Percentiles rank a stretch among this genome's conserved stretches.
Evolutionary conservation across 1,284 basidiomycete species (phyloP).

Genomic region (Apiotrichum siamense): DNA sequence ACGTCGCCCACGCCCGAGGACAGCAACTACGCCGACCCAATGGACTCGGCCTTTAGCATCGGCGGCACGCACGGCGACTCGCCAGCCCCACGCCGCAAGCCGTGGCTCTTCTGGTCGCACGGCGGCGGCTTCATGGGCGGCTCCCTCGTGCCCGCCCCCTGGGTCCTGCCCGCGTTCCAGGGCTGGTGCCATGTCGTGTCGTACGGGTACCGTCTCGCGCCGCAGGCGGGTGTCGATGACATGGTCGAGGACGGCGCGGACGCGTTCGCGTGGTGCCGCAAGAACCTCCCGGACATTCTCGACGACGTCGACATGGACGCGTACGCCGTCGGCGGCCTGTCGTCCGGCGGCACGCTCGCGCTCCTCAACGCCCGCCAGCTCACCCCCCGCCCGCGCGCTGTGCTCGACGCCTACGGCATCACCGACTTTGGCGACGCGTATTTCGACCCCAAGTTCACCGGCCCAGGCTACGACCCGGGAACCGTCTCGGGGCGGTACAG

Average conservation of each 20-base stretch:
- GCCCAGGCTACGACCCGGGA: conserved; percentile 1
- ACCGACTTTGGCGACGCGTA: conserved; percentile 21
- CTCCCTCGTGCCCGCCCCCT: not conserved
- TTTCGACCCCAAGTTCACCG: conserved; percentile 5
- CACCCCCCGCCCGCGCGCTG: conserved; percentile 19
- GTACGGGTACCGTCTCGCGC: conserved; percentile 16
- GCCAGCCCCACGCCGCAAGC: not conserved
- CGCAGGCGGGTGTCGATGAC: conserved; percentile 12
- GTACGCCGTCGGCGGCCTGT: conserved; percentile 30
- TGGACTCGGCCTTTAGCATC: not conserved
- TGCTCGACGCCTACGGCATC: conserved; percentile 25
- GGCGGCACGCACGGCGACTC: not conserved
- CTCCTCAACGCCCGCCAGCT: conserved; percentile 8
- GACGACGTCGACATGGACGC: conserved; percentile 16
- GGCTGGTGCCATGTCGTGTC: conserved; percentile 14
- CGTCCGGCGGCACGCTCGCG: conserved; percentile 27
- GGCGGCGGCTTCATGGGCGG: conserved; percentile 24
- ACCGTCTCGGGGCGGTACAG: conserved; percentile 5
- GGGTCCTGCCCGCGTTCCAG: conserved; percentile 15
- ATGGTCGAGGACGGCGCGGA: conserved; percentile 14
- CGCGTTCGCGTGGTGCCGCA: conserved; percentile 12
- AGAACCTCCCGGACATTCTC: conserved; percentile 2
- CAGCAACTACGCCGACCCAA: conserved; percentile 1
- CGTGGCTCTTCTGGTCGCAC: conserved; percentile 27
- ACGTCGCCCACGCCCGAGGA: conserved; percentile 1